Conservation (phyloP, 2,329 filamentous ascomycete species). For the Alternaria gansuensis region DNA sequence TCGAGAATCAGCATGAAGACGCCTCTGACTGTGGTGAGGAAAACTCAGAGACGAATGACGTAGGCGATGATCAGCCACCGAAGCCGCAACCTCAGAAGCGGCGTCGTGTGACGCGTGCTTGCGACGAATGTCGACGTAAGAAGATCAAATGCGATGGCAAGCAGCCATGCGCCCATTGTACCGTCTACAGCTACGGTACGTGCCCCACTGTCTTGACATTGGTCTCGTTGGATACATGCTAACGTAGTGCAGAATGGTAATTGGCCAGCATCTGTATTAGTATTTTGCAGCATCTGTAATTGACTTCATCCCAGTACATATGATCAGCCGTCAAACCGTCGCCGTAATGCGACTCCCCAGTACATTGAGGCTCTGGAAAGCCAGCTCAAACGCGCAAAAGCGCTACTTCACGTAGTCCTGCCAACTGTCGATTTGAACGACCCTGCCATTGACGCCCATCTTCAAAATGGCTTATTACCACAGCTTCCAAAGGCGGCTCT, state of each 20-base stretch:
- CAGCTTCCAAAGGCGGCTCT: constrained; percentile 46
- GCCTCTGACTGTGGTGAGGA: constrained; percentile 45
- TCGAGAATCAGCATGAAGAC: constrained; percentile 43
- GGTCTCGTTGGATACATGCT: constrained; percentile 21
- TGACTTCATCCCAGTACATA: constrained; percentile 66
- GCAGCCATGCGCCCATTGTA: constrained; percentile 81
- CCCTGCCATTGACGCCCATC: constrained; percentile 78
- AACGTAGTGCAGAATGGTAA: constrained; percentile 69
- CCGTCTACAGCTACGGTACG: constrained; percentile 95
- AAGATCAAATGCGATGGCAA: constrained; percentile 66
- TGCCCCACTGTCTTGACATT: constrained; percentile 5
- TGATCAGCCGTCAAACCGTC: constrained; percentile 90
- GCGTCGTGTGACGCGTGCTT: constrained; percentile 56
- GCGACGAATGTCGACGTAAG: constrained; percentile 56
- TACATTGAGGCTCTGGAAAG: constrained; percentile 90
- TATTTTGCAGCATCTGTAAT: neutral
- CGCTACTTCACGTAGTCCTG: constrained; percentile 78
- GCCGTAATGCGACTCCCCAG: constrained; percentile 88
- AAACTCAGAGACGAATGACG: constrained; percentile 46
- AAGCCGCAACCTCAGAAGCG: constrained; percentile 54
- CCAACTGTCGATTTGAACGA: constrained; percentile 88
- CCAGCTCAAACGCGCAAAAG: constrained; percentile 82
- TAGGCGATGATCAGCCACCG: constrained; percentile 45
- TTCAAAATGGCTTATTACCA: constrained; percentile 71
- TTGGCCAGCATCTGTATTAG: constrained; percentile 2